Base-by-base conservation (phyloP, 2,329 filamentous ascomycete genomes). In the Sclerotinia borealis region DNA sequence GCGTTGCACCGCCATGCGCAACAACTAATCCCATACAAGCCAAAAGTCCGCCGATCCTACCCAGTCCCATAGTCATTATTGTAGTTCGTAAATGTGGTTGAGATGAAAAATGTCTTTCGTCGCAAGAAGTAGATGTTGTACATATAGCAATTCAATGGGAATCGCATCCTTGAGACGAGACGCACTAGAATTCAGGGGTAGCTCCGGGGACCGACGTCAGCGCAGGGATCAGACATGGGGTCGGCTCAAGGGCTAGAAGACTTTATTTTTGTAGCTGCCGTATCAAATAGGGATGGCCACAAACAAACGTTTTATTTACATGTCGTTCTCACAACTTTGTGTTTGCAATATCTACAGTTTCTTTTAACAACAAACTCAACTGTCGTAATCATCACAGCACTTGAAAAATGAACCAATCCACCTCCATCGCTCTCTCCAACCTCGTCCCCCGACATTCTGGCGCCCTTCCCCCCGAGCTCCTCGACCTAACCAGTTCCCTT, bases 401-500 rank as follows among this genome's bases (percentile, higher is more conserved):
- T 27, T 39, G 15, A 13, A 66, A 65, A 31, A 95, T 95, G 90
- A 91, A 89, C 72, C 84, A 86, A 64, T 84, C 89, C 47, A 81
- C 92, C 25, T 88, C 93, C 71, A 87, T 90, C 71, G 86, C 87
- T 0, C 80, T 96, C 39, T 80, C 85, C n/a, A 88, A 85, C 37
- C 78, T 95, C 29, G 81, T 96, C 63, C 92, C 92, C 1, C 89
- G 88, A 0, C 83, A 90, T 72, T 86, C 86, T 66, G 83, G 84
- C 36, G 79, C 84, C 52, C 78, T 93, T 0, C 90, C 91, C 0
- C 79, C 81, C 13, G 81, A 86, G n/a, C 84, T 96, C 6, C 76
- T 91, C 63, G 85, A 90, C 63, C 81, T 93, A 11, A 86, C 91
- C 1, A 80, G 82, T 59, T 91, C 88, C 10, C 79, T 96, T 8